Percentiles rank a stretch among this genome's conserved stretches.
Evolutionary conservation across 2,329 filamentous ascomycete species (phyloP).

Genomic region (Claviceps africana): DNA sequence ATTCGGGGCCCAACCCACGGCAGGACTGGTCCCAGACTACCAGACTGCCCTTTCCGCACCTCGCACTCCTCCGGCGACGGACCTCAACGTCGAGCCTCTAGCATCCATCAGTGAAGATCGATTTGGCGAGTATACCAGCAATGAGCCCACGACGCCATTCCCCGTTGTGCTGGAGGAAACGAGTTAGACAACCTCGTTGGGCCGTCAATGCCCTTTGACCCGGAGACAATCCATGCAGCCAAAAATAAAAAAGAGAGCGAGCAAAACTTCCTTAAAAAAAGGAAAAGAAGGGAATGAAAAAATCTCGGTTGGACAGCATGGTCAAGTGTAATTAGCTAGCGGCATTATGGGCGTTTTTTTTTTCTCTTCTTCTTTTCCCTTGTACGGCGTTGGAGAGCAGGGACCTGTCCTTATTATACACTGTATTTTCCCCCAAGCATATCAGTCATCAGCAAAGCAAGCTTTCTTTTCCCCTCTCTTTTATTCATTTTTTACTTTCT

Average conservation of each 20-base stretch:
- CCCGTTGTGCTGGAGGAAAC: neutral
- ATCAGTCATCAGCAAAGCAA: neutral
- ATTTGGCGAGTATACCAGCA: conserved; percentile 10
- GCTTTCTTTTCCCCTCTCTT: neutral
- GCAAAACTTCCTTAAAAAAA: neutral
- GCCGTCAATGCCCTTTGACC: neutral
- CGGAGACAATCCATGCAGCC: neutral
- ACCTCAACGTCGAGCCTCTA: conserved; percentile 16
- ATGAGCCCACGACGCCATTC: neutral
- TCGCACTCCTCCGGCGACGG: conserved; percentile 28
- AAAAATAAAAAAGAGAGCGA: neutral
- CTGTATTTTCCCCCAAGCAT: neutral
- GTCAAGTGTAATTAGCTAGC: neutral
- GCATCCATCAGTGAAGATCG: conserved; percentile 19
- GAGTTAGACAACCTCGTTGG: neutral
- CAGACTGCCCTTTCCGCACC: conserved; percentile 44
- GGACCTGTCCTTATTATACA: neutral
- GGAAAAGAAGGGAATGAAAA: neutral
- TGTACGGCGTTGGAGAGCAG: neutral
- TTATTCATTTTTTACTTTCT: neutral
- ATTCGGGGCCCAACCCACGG: conserved; percentile 33
- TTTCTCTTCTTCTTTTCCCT: no score
- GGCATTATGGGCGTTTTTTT: neutral
- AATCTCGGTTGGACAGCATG: neutral
- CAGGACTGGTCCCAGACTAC: conserved; percentile 50